Conservation (phyloP, 2,329 filamentous ascomycete genomes). For the Cladophialophora carrionii region DNA sequence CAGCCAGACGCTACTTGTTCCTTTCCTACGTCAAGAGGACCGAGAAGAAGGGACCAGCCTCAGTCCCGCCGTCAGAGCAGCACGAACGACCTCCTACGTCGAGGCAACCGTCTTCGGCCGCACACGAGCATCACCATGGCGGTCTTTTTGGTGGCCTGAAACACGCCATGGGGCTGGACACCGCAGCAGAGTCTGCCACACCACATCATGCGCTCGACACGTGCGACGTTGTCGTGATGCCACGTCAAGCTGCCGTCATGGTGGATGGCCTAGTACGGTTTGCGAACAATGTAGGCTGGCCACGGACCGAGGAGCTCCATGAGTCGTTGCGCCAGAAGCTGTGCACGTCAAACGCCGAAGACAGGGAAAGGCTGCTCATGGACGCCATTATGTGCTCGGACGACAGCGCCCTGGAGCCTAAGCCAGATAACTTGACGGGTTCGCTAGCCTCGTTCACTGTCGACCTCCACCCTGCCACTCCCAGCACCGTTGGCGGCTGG, state of each 20-base stretch:
- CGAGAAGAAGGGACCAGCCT: slow-evolving; percentile 7
- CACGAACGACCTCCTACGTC: slow-evolving; percentile 7
- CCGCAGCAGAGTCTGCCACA: neutral
- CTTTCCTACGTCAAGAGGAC: slow-evolving; percentile 33
- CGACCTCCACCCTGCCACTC: slow-evolving; percentile 30
- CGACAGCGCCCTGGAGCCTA: neutral
- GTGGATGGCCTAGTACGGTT: slow-evolving; percentile 40
- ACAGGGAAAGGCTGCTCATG: slow-evolving; percentile 31
- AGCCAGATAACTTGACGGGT: slow-evolving; percentile 10
- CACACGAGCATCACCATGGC: slow-evolving; percentile 17
- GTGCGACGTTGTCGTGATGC: slow-evolving; percentile 33
- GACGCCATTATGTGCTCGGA: slow-evolving; percentile 26
- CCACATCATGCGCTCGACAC: slow-evolving; percentile 16
- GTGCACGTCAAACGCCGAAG: slow-evolving; percentile 26
- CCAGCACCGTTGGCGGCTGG: slow-evolving; percentile 54
- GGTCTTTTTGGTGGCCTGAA: slow-evolving; percentile 25
- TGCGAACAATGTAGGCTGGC: slow-evolving; percentile 39
- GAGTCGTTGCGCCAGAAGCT: slow-evolving; percentile 34
- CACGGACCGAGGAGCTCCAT: slow-evolving; percentile 35
- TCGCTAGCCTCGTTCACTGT: slow-evolving; percentile 25
- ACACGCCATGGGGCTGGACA: slow-evolving; percentile 19
- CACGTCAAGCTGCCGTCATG: slow-evolving; percentile 34
- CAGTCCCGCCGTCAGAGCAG: neutral
- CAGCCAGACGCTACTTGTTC: slow-evolving; percentile 57
- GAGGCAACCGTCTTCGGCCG: slow-evolving; percentile 11